Base-by-base conservation (phyloP, 2,329 filamentous ascomycete genomes). In the Colletotrichum cuscutae region DNA sequence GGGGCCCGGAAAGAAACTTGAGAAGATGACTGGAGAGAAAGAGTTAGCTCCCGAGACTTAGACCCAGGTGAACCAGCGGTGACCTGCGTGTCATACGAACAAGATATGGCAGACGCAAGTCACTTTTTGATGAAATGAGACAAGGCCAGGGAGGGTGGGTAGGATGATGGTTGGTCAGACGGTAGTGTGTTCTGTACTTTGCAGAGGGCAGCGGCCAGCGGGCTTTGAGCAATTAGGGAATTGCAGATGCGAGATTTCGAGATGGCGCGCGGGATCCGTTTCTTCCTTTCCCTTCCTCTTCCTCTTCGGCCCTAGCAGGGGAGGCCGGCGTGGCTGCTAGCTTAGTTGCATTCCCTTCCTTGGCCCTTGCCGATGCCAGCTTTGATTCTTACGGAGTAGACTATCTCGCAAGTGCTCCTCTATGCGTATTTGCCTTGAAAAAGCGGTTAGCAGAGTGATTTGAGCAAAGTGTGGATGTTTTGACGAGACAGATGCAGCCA, bases 261-360 rank as follows among this genome's bases (percentile, higher is more conserved):
- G 37, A 72, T 72, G 65, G 65, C 70, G 70, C 66, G 66, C 66
- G 66, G 65, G 65, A 54, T 56, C 59, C 66, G 67, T 64, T 58
- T 28, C 56, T 28, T 58, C 28, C 56, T 58, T 24, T 32, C 15
- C 28, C 28, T 32, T 24, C 63, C 26, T 30, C 54, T 65, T 37
- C 46, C 26, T 65, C 62, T 9, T 35, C 28, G 60, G 46, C 11
- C 42, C 42, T 49, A n/a, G 24, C 12, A 35, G 26, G 19, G 42
- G 42, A 49, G 19, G 42, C 42, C 42, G 42, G 8, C 42, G 19
- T 49, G 42, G 42, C 9, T 42, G 7, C 42, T 49, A 49, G 42
- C 42, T 11, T 49, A 7, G 42, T 49, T 22, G 3, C 42, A 22
- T 49, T 2, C 42, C 19, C 42, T 49, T 49, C 42, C 42, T 49